Percentiles rank a stretch among this genome's conserved stretches.
Conservation (phyloP, 2,329 filamentous ascomycete species). For the Pestalotiopsis fici region DNA sequence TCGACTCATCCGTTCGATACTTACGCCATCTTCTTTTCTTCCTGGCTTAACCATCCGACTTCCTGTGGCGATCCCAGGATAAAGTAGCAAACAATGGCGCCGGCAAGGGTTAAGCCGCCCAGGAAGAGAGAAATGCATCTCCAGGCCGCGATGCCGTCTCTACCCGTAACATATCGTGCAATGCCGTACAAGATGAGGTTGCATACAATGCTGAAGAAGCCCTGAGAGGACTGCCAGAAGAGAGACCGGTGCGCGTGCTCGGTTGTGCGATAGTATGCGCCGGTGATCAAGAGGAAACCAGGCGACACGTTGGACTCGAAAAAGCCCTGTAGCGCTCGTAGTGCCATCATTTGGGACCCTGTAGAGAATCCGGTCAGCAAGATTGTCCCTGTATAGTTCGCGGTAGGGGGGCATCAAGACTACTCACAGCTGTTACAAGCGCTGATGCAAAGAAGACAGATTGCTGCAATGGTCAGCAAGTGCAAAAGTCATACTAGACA, state of each 20-base stretch:
- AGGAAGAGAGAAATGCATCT: constrained; percentile 30
- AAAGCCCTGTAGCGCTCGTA: constrained; percentile 28
- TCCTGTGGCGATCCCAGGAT: constrained; percentile 31
- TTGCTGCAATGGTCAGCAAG: background rate
- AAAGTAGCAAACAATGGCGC: constrained; percentile 23
- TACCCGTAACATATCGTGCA: constrained; percentile 18
- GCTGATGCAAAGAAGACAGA: background rate
- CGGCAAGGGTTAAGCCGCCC: constrained; percentile 25
- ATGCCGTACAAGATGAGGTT: constrained; percentile 29
- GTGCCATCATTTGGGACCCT: constrained; percentile 24
- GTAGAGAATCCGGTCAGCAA: no score
- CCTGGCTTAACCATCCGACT: constrained; percentile 27
- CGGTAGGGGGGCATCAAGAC: constrained; percentile 18
- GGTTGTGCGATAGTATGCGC: constrained; percentile 28
- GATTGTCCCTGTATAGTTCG: constrained; percentile 21
- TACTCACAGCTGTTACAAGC: background rate
- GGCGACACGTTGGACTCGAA: background rate
- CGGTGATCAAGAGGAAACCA: background rate
- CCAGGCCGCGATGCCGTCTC: constrained; percentile 24
- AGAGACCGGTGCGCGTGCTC: constrained; percentile 30
- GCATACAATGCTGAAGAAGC: constrained; percentile 31
- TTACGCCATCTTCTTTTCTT: constrained; percentile 28
- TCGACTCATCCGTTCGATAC: background rate
- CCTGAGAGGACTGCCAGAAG: constrained; percentile 32
- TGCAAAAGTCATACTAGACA: constrained; percentile 7